These are phyloP conservation scores for Penicillium sp. DNA, from an alignment of 2,329 filamentous ascomycete genomes.

Conservation along the genomic window DNA sequence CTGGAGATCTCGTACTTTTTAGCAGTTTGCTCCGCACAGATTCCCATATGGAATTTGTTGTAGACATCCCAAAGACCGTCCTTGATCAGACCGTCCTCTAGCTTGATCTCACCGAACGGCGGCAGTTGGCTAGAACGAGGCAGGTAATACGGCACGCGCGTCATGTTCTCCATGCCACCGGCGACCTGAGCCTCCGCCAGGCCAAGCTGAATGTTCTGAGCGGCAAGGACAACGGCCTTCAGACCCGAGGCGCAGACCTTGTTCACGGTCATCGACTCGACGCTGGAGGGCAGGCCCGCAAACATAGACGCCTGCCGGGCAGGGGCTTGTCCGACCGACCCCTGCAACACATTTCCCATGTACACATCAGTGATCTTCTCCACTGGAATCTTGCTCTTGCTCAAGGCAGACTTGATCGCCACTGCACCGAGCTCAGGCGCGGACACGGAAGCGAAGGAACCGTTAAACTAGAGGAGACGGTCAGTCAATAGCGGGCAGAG, in stretches of 20 bases:
- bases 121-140: conserved; percentile 75
- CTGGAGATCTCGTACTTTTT: conserved; percentile 77
- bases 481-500: conserved; percentile 6
- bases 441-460: conserved; percentile 73
- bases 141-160: conserved; percentile 83
- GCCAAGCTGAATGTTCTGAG: conserved; percentile 90
- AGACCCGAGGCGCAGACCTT: conserved; percentile 96
- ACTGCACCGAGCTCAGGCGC: conserved; percentile 84
- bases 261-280: conserved; percentile 91
- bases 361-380: conserved; percentile 86
- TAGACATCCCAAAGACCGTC: conserved; percentile 96
- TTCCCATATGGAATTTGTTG: conserved; percentile 95
- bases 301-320: conserved; percentile 87
- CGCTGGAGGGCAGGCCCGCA: conserved; percentile 70
- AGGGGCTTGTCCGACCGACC: conserved; percentile 77
- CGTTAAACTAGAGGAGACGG: conserved; percentile 69
- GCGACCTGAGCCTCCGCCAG: conserved; percentile 82
- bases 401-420: conserved; percentile 84
- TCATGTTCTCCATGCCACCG: conserved; percentile 98
- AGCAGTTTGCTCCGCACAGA: conserved; percentile 89
- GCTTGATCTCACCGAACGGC: conserved; percentile 76
- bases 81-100: conserved; percentile 89
- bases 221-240: conserved; percentile 84
- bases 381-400: conserved; percentile 75
- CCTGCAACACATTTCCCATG: conserved; percentile 93